Base-by-base conservation (phyloP, 78 protist genomes). In the Dictyostelium intermedium region DNA sequence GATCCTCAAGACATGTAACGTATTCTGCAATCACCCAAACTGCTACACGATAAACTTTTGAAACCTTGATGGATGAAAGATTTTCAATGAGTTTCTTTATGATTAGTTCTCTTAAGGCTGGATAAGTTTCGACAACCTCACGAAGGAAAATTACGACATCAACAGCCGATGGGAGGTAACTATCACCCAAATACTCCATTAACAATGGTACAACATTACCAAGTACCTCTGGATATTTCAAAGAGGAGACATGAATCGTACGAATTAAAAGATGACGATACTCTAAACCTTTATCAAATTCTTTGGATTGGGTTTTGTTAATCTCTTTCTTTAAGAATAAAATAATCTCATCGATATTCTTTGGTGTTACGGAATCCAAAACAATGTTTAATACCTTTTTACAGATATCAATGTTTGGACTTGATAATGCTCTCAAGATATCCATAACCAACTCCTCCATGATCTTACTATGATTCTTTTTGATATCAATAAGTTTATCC, bases 381-480 rank as follows among this genome's bases (percentile, higher is more conserved):
- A 95, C 96, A 60, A 97, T 76, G 69, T 94, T 98, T 84, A 98
- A 78, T 16, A 96, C 84, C 95, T 96, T 95, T 91, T 76, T 39
- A 53, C 98, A 96, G 66, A 99, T 97, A 82, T 98, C 99, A 61
- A 97, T 56, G 87, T 97, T 97, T 43, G 99, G 98, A 41, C 84
- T 43, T 74, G 91, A 43, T 27, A 99, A 96, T 14, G 97, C 98
- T 30, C 98, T 82, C 16, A 99, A 37, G 16, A 99, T 83, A 91
- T 99, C 99, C 99, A 99, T 98, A 53, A 98, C 72, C 37, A 95
- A 30, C 34, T 97, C 98, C 60, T 97, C 96, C 81, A 97, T 76
- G n/a, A 98, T 92, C 60, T 70, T 73, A 77, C 85, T 86, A 84
- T 96, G 96, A 45, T 69, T 72, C 69, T 39, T 16, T 91, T 97